Conservation (phyloP, 2,329 filamentous ascomycete genomes). For the Biscogniauxia mediterranea region DNA sequence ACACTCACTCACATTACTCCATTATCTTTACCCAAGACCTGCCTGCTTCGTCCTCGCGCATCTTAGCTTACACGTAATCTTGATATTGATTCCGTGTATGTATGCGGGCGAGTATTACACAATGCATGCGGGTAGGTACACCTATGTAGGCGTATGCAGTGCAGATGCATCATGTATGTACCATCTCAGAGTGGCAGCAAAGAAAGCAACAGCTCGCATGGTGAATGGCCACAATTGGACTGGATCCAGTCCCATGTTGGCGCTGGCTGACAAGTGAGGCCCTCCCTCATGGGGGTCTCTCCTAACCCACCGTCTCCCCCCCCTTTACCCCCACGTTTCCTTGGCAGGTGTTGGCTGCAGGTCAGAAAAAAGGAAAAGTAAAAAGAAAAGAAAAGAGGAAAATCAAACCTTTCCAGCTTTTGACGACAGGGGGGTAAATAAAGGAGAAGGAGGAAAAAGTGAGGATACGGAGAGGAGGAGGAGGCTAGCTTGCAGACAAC, state of each 20-base stretch:
- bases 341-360: background rate
- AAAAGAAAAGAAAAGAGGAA: slow-evolving; percentile 3
- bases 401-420: background rate
- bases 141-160: background rate
- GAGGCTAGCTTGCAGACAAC: slow-evolving; percentile 1
- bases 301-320: background rate
- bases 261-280: background rate
- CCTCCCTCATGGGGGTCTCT: background rate
- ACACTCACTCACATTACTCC: no score
- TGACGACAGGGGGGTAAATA: background rate
- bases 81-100: background rate
- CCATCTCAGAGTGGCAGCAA: background rate
- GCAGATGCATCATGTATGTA: background rate
- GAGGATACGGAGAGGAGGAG: background rate
- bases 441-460: background rate
- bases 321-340: background rate
- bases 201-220: background rate
- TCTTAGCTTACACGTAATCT: background rate
- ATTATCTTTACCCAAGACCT: background rate
- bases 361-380: background rate
- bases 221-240: background rate
- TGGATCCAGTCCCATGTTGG: background rate
- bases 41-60: background rate
- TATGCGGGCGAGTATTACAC: background rate
- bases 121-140: background rate